Percentiles rank a stretch among this genome's conserved stretches.
These are phyloP conservation scores for Ceratocystiopsis sp. DNA, from an alignment of 2,329 filamentous ascomycete genomes.

Conservation along the genomic window DNA sequence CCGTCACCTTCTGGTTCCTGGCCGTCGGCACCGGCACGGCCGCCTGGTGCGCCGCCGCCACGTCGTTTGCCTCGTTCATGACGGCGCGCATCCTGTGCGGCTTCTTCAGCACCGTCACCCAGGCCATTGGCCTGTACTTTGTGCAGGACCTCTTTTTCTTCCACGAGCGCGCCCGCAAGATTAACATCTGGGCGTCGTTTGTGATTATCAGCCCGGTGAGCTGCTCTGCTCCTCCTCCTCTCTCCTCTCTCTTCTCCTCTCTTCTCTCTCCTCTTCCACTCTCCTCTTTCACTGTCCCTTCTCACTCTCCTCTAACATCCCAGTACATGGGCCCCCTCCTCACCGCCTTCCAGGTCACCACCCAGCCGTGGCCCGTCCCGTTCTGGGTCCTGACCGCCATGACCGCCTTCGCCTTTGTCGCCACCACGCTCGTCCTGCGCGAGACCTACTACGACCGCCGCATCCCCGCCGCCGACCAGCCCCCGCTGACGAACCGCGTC, in stretches of 20 bases:
- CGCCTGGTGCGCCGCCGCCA: slow-evolving; percentile 27
- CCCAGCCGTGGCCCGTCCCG: slow-evolving; percentile 25
- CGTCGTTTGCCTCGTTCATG: slow-evolving; percentile 28
- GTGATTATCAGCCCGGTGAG: slow-evolving; percentile 3
- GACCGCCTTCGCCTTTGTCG: slow-evolving; percentile 19
- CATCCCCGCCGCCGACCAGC: slow-evolving; percentile 19
- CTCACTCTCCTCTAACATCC: slow-evolving; percentile 14
- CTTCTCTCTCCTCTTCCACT: neutral
- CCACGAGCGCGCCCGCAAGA: slow-evolving; percentile 34
- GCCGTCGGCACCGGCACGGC: slow-evolving; percentile 20
- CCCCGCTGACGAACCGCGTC: slow-evolving; percentile 15
- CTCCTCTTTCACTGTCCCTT: too few relatives aligned
- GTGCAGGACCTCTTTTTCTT: slow-evolving; percentile 44
- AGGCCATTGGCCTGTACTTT: slow-evolving; percentile 30
- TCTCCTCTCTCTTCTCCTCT: neutral
- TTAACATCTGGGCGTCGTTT: slow-evolving; percentile 27
- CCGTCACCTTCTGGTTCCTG: slow-evolving; percentile 25
- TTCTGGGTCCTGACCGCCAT: slow-evolving; percentile 31
- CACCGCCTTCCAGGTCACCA: slow-evolving; percentile 30
- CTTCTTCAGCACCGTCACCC: slow-evolving; percentile 28
- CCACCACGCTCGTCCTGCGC: slow-evolving; percentile 24
- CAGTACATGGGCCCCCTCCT: slow-evolving; percentile 29
- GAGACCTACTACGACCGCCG: slow-evolving; percentile 33
- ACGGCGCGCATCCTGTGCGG: slow-evolving; percentile 29
- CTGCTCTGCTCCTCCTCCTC: too few relatives aligned